phyloP scores from a whole-genome alignment of 2,329 filamentous ascomycete species.

The Alternaria dauci region DNA sequence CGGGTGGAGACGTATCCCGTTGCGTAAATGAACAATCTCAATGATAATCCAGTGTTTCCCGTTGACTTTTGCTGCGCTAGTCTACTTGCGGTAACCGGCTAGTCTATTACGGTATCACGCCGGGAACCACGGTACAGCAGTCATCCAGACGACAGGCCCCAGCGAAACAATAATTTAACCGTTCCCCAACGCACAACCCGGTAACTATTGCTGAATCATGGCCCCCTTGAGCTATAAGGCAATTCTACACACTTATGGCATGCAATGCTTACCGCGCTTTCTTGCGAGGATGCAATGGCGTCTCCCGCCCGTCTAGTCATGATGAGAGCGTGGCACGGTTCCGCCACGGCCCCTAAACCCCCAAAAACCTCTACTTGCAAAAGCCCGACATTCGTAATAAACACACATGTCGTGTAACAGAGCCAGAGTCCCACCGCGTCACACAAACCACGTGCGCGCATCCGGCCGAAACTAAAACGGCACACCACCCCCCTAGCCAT shows the following conservation, averaged over 20 bases:
- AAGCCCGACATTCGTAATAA: background rate
- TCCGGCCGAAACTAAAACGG: background rate
- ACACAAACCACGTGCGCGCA: constrained; percentile 1
- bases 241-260: background rate
- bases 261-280: background rate
- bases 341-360: background rate
- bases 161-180: too few relatives aligned
- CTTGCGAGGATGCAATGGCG: background rate
- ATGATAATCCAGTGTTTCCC: too few relatives aligned
- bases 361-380: background rate
- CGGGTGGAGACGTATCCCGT: too few relatives aligned
- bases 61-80: too few relatives aligned
- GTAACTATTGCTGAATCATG: too few relatives aligned
- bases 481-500: constrained; percentile 11
- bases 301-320: background rate
- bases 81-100: too few relatives aligned
- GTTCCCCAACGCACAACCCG: too few relatives aligned
- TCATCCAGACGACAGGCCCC: too few relatives aligned
- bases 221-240: too few relatives aligned
- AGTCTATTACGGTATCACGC: too few relatives aligned
- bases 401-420: background rate
- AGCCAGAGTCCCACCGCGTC: background rate
- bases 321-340: background rate
- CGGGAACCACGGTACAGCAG: too few relatives aligned
- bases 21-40: too few relatives aligned